Base-by-base conservation (phyloP, 305 asterid species). In the Salvia sclarea region DNA sequence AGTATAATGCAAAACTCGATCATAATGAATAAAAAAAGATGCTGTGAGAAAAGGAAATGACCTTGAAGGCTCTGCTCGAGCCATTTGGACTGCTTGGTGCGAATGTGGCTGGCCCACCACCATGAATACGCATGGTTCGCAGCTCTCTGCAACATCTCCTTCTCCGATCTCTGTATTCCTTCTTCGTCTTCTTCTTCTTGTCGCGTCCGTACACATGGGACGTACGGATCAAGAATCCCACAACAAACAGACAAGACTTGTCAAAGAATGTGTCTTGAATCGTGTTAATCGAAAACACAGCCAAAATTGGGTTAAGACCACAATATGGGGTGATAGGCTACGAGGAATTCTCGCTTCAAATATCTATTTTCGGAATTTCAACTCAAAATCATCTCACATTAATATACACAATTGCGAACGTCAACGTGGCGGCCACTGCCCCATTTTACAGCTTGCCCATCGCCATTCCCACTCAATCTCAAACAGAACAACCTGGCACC, bases 51-150 rank as follows among this genome's bases (percentile, higher is more conserved):
- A n/a, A 33, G 0, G 12, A 4, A 37, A 10, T 11, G 53, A 85
- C 91, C 91, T 72, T 79, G 88, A 62, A 85, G 82, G 78, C 82
- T 70, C 64, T 83, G 86, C 13, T 85, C 88, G 61, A 85, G 84
- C 88, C 91, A 85, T 85, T 85, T 85, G 5, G 88, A 75, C 69
- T 85, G 90, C 83, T 85, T 85, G 1, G 90, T 85, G 25, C 90
- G 80, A 52, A 85, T 81, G 77, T 85, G 90, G 80, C 88, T 82
- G 7, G 88, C 84, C 86, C 90, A 85, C 90, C 90, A 85, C 90
- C 90, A 85, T 67, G 91, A 85, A 71, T 81, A 83, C 20, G 88
- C 91, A 75, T 83, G 82, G 79, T 78, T 77, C 44, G 88, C 86
- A 38, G 91, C 88, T 73, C 86, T 79, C 79, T 85, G 88, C 78